Conservation (phyloP, 331 rosid genomes). For the Acacia pycnantha region DNA sequence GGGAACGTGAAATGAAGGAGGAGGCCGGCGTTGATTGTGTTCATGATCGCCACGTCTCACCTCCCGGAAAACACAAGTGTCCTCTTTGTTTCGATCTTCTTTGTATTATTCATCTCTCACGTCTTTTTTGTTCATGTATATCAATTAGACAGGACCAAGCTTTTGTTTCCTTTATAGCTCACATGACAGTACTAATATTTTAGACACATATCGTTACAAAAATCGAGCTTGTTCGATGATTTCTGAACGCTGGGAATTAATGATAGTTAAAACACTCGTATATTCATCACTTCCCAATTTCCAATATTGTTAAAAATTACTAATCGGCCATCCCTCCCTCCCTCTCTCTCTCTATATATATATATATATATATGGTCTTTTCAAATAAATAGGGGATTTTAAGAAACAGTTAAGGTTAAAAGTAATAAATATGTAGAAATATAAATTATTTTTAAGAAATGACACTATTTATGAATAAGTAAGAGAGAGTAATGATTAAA, state of each 20-base stretch:
- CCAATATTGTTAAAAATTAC: too few relatives aligned
- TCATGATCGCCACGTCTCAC: constrained; percentile 13
- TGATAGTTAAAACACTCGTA: neutral
- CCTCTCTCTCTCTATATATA: too few relatives aligned
- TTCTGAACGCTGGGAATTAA: neutral
- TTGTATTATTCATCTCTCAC: neutral
- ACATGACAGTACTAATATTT: neutral
- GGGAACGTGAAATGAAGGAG: neutral
- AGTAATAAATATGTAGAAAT: too few relatives aligned
- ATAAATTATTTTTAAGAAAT: too few relatives aligned
- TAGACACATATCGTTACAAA: neutral
- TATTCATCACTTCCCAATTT: neutral
- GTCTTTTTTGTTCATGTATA: neutral
- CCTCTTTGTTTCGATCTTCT: neutral
- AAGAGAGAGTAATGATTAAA: too few relatives aligned
- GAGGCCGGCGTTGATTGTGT: neutral
- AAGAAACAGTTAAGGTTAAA: too few relatives aligned
- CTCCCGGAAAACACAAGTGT: constrained; percentile 6
- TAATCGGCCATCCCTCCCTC: too few relatives aligned
- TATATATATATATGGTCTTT: too few relatives aligned
- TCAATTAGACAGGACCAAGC: neutral
- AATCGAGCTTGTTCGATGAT: neutral
- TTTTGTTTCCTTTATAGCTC: neutral
- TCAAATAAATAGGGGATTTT: too few relatives aligned
- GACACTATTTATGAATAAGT: too few relatives aligned